These are phyloP conservation scores for Angomonas ambiguus DNA, from an alignment of 208 protist species.

Conservation along the genomic window DNA sequence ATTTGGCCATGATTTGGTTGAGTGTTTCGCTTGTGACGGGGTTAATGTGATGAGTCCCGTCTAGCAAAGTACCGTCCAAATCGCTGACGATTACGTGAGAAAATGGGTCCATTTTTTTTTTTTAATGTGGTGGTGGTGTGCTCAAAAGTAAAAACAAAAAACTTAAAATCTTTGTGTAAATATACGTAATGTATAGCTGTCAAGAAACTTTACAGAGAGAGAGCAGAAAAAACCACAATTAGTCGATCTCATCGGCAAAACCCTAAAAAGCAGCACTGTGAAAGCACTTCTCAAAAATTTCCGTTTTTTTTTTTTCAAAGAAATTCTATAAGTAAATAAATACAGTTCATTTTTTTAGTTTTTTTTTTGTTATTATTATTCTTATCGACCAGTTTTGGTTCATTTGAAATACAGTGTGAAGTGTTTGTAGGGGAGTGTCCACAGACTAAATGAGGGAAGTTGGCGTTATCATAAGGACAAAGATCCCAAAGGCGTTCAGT, in stretches of 20 bases:
- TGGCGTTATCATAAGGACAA: conserved; percentile 17
- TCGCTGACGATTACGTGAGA: conserved; percentile 18
- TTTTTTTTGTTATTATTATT: conserved; percentile 2
- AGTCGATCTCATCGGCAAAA: too few relatives aligned
- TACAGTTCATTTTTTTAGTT: conserved; percentile 2
- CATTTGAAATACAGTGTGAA: too few relatives aligned
- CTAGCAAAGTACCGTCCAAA: conserved; percentile 22
- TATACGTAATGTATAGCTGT: neutral
- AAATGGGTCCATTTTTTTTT: neutral
- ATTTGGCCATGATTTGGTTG: neutral
- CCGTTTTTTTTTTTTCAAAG: neutral
- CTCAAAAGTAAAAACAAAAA: neutral
- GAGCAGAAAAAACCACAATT: too few relatives aligned
- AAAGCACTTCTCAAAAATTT: neutral
- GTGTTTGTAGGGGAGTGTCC: too few relatives aligned
- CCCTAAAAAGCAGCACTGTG: neutral
- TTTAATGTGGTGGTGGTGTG: neutral
- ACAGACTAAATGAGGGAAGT: conserved; percentile 10
- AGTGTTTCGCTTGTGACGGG: neutral
- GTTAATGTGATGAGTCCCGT: neutral
- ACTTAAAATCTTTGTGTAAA: neutral
- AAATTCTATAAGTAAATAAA: neutral
- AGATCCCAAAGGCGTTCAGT: conserved; percentile 22
- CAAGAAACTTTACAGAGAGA: too few relatives aligned
- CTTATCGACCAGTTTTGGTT: too few relatives aligned